Evolutionary conservation across 768 basidiomycete species (phyloP), one percentile per base, ranked within the genome.

Genomic region (Brasilioporus rufonigricans): DNA sequence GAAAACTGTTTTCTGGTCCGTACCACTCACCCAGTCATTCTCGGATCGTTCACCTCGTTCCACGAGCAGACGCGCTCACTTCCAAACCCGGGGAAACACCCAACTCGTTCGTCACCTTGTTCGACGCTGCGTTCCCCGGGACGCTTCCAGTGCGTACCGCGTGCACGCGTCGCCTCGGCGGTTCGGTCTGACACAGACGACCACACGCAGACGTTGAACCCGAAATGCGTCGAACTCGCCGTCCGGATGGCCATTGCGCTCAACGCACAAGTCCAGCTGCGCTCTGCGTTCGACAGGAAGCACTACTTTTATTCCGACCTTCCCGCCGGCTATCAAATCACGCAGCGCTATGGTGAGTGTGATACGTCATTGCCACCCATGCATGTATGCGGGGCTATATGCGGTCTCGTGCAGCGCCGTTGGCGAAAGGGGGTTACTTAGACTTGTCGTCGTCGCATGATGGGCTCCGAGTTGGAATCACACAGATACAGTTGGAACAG

Each of bases 301-400:
- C 97, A 98, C 69, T 99, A 99, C 69, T 98, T 98, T 71, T 98
- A 99, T 66, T 81, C 91, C 5, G 97, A 98, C 70, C 79, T 97
- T 33, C 94, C 97, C 0, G 79, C 88, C 5, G 96, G 96, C 0
- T 98, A 94, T 71, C 97, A 99, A 73, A 96, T 99, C 58, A 99
- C 95, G 0, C 95, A 98, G 67, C 89, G 92, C 58, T 97, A 98
- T 71, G 83, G 92, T 92, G 56, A 60, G 63, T 65, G 24, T 9
- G 26, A 31, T 18, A 24, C 41, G 11, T 50, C 39, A n/a, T 48
- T 29, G 12, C 16, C n/a, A 19, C 23, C 3, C 36, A 19, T 16
- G 53, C 39, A 21, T 46, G 16, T 46, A 44, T 16, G 7, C 7
- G 24, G 2, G 11, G 33, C 11, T 44, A 53, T 46, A 40, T 14